A percentile compares a stretch with the other conserved stretches of the same genome.
Evolutionary conservation across 1,284 basidiomycete genomes (phyloP).

Genomic region (Cryptococcus deneoformans): DNA sequence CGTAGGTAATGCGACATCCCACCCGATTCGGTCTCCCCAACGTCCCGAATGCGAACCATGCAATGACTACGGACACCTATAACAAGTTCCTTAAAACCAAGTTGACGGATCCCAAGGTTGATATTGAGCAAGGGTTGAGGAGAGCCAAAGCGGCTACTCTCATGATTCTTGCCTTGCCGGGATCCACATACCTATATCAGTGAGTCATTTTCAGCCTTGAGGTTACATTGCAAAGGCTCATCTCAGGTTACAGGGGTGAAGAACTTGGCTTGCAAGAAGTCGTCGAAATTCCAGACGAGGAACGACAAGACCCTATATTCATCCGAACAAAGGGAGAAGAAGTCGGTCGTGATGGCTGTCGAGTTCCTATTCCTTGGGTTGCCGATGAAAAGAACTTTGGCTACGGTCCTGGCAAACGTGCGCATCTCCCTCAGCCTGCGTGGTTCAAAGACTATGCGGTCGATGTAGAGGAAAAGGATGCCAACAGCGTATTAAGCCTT

Average conservation of each 20-base stretch:
- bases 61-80: no score
- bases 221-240: no score
- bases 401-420: slow-evolving; percentile 19
- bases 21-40: no score
- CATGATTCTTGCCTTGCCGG: no score
- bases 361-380: slow-evolving; percentile 36
- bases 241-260: slow-evolving; percentile 26
- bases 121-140: no score
- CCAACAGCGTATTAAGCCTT: slow-evolving; percentile 31
- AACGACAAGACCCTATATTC: slow-evolving; percentile 42
- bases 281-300: slow-evolving; percentile 26
- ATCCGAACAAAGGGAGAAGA: slow-evolving; percentile 30
- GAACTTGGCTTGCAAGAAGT: slow-evolving; percentile 44
- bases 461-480: slow-evolving; percentile 27
- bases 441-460: slow-evolving; percentile 30
- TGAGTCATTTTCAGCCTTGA: no score
- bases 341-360: slow-evolving; percentile 43
- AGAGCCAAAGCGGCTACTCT: no score
- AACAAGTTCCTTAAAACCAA: no score
- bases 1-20: no score
- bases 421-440: slow-evolving; percentile 35
- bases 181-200: no score
- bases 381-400: slow-evolving; percentile 24
- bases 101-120: no score
- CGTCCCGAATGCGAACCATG: no score